These are phyloP conservation scores for Plectosphaerella plurivora DNA, from an alignment of 2,329 filamentous ascomycete species.

Conservation along the genomic window DNA sequence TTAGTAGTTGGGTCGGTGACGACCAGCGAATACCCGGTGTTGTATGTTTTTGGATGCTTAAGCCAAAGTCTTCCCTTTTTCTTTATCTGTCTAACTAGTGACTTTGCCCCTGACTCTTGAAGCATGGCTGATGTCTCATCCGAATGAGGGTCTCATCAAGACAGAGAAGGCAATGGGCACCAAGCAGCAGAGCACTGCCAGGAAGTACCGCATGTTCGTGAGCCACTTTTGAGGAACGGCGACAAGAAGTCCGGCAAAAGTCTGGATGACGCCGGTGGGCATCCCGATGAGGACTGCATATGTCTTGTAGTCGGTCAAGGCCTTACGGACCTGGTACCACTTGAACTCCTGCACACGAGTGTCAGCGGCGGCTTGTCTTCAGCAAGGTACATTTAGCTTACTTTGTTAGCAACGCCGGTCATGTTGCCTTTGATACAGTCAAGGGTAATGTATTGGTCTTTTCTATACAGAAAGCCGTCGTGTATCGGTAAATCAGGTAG, in stretches of 20 bases:
- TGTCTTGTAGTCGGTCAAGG: constrained; percentile 23
- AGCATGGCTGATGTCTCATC: too few species aligned
- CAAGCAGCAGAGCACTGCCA: constrained; percentile 8
- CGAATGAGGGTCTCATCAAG: too few species aligned
- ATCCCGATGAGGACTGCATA: constrained; percentile 16
- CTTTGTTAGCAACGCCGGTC: constrained; percentile 26
- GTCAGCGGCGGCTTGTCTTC: background rate
- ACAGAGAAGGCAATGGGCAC: constrained; percentile 6
- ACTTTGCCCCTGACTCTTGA: too few species aligned
- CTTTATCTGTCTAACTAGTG: too few species aligned
- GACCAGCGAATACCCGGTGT: too few species aligned
- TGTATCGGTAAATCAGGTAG: constrained; percentile 18
- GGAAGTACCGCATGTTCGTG: constrained; percentile 8
- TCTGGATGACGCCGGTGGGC: constrained; percentile 1
- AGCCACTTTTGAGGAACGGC: constrained; percentile 9
- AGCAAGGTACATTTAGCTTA: too few species aligned
- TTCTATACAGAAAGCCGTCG: constrained; percentile 1
- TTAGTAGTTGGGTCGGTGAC: too few species aligned
- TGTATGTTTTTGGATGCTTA: too few species aligned
- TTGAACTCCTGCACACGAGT: constrained; percentile 14
- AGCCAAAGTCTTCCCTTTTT: too few species aligned
- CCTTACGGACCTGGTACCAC: constrained; percentile 23
- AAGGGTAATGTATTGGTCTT: constrained; percentile 17
- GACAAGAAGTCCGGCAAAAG: constrained; percentile 3
- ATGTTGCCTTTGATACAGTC: constrained; percentile 25